Base-by-base conservation (phyloP, 1,139 yeast genomes). In the Candida sp. region DNA sequence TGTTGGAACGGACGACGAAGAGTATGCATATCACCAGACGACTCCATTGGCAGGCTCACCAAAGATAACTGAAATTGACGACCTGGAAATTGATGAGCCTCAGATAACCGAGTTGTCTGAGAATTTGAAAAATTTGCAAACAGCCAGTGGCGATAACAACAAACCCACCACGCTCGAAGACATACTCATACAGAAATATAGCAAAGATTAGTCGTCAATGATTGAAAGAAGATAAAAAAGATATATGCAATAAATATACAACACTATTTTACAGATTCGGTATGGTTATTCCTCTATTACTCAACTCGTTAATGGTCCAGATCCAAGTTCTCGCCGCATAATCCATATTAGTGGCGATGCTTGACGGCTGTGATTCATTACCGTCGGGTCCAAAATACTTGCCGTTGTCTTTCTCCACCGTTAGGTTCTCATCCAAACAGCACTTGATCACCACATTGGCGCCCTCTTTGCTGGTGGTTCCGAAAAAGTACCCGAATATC, bases 291-390 rank as follows among this genome's bases (percentile, higher is more conserved):
- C 73, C 67, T 49, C 90, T 72, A 54, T 80, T 77, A 53, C 80
- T 75, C 52, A 90, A 68, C 62, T 87, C 81, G 47, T 76, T 79
- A 5, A 84, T 79, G 0, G 96, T 87, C 96, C 96, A 90, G n/a
- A 84, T 83, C 94, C 96, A 90, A 17, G 90, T 85, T 47, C 84
- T 71, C 7, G 88, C 86, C 1, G 90, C 90, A 60, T 80, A 82
- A 52, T 82, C 84, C 68, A 80, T 69, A 61, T 86, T 81, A 28
- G 71, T 67, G 1, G 94, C 91, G 3, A 86, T 75, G 28, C 68
- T 64, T 39, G 91, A 83, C 3, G 93, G 86, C 23, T 67, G 65
- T 1, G 80, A 65, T 55, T 80, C 81, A 4, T 68, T 68, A 1
- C 92, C 94, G 42, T 80, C 84, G 1, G 89, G 78, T 12, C 83